Base-by-base conservation (phyloP, 257 asterid species). In the Nicotiana paniculata region DNA sequence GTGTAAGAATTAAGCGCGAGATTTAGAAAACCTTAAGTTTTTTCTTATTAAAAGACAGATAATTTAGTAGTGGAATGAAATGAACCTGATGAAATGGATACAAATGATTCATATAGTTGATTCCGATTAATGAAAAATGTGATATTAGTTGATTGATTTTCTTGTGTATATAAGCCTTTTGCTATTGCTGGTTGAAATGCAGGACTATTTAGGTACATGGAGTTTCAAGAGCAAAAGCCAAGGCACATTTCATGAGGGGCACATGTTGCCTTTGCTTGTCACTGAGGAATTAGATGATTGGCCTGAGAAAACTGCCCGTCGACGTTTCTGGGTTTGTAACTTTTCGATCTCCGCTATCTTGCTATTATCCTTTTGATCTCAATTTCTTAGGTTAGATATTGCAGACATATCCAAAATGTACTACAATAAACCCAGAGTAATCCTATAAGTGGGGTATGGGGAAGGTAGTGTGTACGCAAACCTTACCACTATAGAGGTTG, bases 261-360 rank as follows among this genome's bases (percentile, higher is more conserved):
- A 91, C 72, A 94, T 96, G 99, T 86, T 96, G 80, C 85, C 99
- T 80, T 84, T 96, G 81, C 65, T 81, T 72, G 98, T 96, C 74
- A 87, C 92, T 7, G 93, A 96, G 88, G 98, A 89, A 81, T 80
- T 94, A 70, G 98, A 94, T 24, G 90, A 87, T 43, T 96, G 99
- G 99, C 99, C 99, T 0, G 99, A 96, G 92, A 93, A 90, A 87
- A 86, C 88, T 83, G 92, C 89, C 78, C 97, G 98, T n/a, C 85
- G 81, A 65, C 91, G 99, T 46, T 82, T 85, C 79, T 96, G 99
- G 99, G 99, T 96, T 91, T 21, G 97, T 43, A 43, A 43, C 7
- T 84, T 10, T 74, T 48, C 7, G 75, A 67, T 67, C 3, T 3
- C 17, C 9, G 15, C 26, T 67, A 15, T 0, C 17, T 66, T 66